A percentile compares a stretch with the other conserved stretches of the same genome.
Conservation (phyloP, 2,329 filamentous ascomycete species). For the Fusarium chlamydosporum region DNA sequence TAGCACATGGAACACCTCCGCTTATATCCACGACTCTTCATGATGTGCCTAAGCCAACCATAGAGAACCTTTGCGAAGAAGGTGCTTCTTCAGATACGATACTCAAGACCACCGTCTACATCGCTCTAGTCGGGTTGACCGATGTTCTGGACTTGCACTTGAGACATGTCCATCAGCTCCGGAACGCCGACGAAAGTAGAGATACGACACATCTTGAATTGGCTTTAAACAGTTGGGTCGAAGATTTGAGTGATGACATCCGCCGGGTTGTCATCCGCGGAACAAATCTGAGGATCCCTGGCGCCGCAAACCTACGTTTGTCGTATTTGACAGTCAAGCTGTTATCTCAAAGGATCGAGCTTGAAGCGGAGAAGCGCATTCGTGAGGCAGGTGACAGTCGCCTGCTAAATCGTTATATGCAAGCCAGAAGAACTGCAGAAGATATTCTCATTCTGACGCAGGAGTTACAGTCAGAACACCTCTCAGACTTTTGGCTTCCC, state of each 20-base stretch:
- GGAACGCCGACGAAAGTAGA: conserved; percentile 45
- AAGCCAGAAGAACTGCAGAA: conserved; percentile 62
- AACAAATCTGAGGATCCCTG: conserved; percentile 57
- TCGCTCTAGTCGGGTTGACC: conserved; percentile 62
- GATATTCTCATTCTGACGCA: conserved; percentile 64
- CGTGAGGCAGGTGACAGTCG: conserved; percentile 40
- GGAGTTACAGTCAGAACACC: conserved; percentile 60
- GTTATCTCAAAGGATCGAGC: conserved; percentile 62
- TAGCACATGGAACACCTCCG: conserved; percentile 67
- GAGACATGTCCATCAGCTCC: conserved; percentile 56
- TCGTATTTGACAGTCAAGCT: conserved; percentile 65
- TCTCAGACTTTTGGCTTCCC: conserved; percentile 66
- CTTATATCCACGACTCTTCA: conserved; percentile 62
- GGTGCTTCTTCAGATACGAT: conserved; percentile 31
- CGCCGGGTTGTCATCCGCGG: conserved; percentile 61
- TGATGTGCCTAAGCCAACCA: conserved; percentile 62
- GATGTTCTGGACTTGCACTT: conserved; percentile 55
- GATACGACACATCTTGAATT: conserved; percentile 56
- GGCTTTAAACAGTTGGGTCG: conserved; percentile 61
- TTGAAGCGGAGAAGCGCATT: conserved; percentile 58
- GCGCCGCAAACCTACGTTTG: conserved; percentile 66
- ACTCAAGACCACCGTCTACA: conserved; percentile 58
- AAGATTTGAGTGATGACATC: conserved; percentile 56
- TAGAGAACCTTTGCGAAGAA: conserved; percentile 54
- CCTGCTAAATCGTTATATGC: conserved; percentile 55